Evolutionary conservation across 306 rosid genomes (phyloP), one percentile per base, ranked within the genome.

Genomic region (Vigna radiata): DNA sequence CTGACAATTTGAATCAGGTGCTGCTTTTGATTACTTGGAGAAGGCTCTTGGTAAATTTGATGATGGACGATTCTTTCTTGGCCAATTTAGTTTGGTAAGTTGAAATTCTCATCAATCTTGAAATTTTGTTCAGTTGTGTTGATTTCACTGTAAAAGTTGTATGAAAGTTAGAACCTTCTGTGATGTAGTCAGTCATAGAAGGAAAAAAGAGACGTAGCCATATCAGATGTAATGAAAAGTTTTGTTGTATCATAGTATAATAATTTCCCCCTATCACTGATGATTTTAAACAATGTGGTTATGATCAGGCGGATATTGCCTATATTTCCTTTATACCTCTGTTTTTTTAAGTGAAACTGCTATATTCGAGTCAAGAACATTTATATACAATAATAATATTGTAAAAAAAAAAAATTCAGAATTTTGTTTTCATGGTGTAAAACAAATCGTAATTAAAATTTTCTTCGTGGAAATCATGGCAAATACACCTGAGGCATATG

Each of bases 81-180:
- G 97, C 18, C 89, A 85, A 33, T 81, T 93, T 62, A 93, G 98
- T 72, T 80, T 66, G 89, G 98, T 93, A 76, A 85, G 86, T 85
- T 39, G 58, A 78, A 73, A 48, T 37, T 39, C 43, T 52, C 59
- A 56, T 7, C 19, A 37, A 65, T 2, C 59, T 72, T 76, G 15
- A 17, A 29, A 8, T 9, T 36, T 17, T 37, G 7, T 36, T 8
- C 27, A 37, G 39, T 9, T 8, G 43, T n/a, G 10, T 62, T 59
- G 41, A 29, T 39, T 27, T 29, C n/a, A 25, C 17, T 5, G 4
- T 2, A 59, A 59, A 59, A 59, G 11, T 25, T 56, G 25, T 25
- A 6, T 56, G 33, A 31, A 56, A n/a, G 23, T 59, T 25, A 37
- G 39, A 60, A 4, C 44, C 19, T 2, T 29, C 7, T 61, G 21